phyloP scores from a whole-genome alignment of 2,329 filamentous ascomycete species.

The Pseudocercospora vitis region DNA sequence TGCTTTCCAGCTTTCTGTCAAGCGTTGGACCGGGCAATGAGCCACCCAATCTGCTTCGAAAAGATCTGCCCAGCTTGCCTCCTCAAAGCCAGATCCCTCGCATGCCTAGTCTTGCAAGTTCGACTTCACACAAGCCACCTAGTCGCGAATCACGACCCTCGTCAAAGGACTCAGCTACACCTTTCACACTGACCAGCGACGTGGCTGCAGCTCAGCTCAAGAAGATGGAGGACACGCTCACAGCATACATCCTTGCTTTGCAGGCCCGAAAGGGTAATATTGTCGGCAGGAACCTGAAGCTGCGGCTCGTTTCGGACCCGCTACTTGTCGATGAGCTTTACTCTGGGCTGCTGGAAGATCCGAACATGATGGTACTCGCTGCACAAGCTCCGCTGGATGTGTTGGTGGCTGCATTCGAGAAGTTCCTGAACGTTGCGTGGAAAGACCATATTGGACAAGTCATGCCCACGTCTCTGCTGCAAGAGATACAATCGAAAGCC shows the following conservation, averaged over 20 bases:
- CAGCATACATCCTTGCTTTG: slow-evolving; percentile 76
- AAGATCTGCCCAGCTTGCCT: slow-evolving; percentile 32
- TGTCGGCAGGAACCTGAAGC: slow-evolving; percentile 72
- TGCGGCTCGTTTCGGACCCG: slow-evolving; percentile 69
- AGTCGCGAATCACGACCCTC: slow-evolving; percentile 40
- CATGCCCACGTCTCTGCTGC: slow-evolving; percentile 69
- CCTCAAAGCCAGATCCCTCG: slow-evolving; percentile 25
- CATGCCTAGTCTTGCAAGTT: slow-evolving; percentile 28
- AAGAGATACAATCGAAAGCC: slow-evolving; percentile 67
- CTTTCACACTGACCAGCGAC: slow-evolving; percentile 47
- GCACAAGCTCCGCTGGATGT: slow-evolving; percentile 77
- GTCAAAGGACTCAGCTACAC: slow-evolving; percentile 36
- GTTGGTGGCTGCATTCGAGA: slow-evolving; percentile 89
- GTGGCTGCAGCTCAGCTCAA: slow-evolving; percentile 59
- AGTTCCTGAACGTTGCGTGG: slow-evolving; percentile 87
- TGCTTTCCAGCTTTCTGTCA: slow-evolving; percentile 76
- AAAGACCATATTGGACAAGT: slow-evolving; percentile 83
- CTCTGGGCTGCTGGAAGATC: slow-evolving; percentile 81
- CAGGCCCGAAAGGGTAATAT: slow-evolving; percentile 86
- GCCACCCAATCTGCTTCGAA: slow-evolving; percentile 30
- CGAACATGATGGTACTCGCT: slow-evolving; percentile 72
- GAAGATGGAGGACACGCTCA: slow-evolving; percentile 79
- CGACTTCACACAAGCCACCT: slow-evolving; percentile 39
- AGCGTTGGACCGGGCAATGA: slow-evolving; percentile 54
- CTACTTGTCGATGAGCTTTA: slow-evolving; percentile 85